phyloP scores from a whole-genome alignment of 73 alveolate species.

The Effrenium voratum region DNA sequence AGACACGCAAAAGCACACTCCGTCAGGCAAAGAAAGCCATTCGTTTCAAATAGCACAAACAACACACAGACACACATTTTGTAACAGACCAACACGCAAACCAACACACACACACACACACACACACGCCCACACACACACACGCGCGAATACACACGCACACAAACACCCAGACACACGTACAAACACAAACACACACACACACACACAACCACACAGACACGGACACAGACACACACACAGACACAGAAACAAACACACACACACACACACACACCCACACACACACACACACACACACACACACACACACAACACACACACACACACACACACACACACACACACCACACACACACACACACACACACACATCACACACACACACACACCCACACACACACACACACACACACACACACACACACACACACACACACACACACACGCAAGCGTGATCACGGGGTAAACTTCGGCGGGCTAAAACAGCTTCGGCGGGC shows the following conservation, averaged over 20 bases:
- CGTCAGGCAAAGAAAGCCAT: not conserved
- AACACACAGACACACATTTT: not conserved
- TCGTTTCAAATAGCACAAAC: too few species aligned
- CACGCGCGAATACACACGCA: not conserved
- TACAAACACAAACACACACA: not conserved
- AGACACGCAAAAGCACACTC: not conserved
- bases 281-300: too few species aligned
- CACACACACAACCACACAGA: not conserved
- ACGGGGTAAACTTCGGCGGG: too few species aligned
- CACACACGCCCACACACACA: not conserved
- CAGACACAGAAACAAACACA: too few species aligned
- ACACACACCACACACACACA: too few species aligned
- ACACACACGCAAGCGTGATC: not conserved
- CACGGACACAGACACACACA: too few species aligned
- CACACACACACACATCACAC: too few species aligned
- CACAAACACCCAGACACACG: not conserved
- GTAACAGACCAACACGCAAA: not conserved
- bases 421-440: not conserved
- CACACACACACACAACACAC: too few species aligned
- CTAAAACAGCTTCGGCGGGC: too few species aligned
- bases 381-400: too few species aligned
- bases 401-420: not conserved
- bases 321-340: too few species aligned
- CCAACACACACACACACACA: not conserved
- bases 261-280: too few species aligned